Evolutionary conservation across 371 early-diverging fungal species (phyloP).

Genomic region (Mucor mucedo): DNA sequence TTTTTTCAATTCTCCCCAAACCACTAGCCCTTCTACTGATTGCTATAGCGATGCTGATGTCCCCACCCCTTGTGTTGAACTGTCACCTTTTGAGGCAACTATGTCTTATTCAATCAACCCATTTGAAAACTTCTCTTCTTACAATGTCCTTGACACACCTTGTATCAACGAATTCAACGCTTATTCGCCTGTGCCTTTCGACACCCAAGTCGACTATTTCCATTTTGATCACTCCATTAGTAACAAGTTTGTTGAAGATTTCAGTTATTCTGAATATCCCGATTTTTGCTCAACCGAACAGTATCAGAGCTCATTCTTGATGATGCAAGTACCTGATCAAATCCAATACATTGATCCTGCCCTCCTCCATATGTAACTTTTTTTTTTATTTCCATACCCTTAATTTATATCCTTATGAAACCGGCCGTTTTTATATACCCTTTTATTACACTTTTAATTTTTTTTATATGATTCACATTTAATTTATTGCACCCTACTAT

Average conservation of each 20-base stretch:
- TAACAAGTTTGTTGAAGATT: not conserved
- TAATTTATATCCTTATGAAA: not conserved
- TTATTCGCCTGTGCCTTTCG: not conserved
- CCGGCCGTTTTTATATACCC: not conserved
- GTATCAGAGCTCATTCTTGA: not conserved
- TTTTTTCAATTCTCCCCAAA: not conserved
- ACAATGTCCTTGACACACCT: conserved; percentile 11
- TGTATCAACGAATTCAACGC: conserved; percentile 10
- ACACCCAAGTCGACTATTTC: conserved; percentile 1
- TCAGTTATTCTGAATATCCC: conserved; percentile 1
- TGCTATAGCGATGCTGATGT: conserved; percentile 7
- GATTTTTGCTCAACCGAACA: not conserved
- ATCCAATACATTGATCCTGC: conserved; percentile 15
- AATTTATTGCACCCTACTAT: not conserved
- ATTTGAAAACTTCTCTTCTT: not conserved
- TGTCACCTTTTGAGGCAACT: not conserved
- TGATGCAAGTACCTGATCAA: not conserved
- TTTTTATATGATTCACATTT: not conserved
- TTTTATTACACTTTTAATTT: not conserved
- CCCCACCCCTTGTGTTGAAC: not conserved
- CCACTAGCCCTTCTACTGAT: conserved; percentile 9
- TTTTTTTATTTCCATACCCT: not conserved
- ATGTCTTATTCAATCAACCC: not conserved
- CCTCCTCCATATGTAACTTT: conserved; percentile 4
- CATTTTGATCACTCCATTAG: conserved; percentile 2